Base-by-base conservation (phyloP, 1,139 yeast genomes). In the Debaryomyces psychrophilus region DNA sequence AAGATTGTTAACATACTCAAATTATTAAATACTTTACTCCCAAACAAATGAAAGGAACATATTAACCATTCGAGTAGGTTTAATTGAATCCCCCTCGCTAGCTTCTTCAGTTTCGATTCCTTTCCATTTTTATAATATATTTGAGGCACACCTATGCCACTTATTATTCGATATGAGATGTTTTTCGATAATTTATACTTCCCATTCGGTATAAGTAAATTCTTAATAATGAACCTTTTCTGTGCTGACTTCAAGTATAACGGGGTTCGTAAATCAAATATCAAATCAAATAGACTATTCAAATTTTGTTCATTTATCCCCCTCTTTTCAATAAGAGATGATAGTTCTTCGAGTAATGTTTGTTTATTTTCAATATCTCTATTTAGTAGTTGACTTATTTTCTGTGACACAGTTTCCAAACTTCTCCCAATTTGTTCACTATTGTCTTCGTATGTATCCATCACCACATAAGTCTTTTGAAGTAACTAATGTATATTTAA, bases 11-110 rank as follows among this genome's bases (percentile, higher is more conserved):
- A 49, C 37, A 64, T 45, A 14, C 52, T 51, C 27, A 67, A 49
- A 2, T 46, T 45, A 2, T 41, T 45, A 38, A 54, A 60, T 1
- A 56, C 58, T 2, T 45, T 44, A 1, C 41, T 33, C 1, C 67
- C 70, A 51, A 69, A 68, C 8, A 58, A 52, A 43, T 68, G 72
- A 9, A 69, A 48, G 2, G 55, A 54, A 12, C 64, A 54, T 2
- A 68, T 38, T 8, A 69, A 51, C 77, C 77, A 72, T 28, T 64
- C 65, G 5, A 71, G 57, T 1, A 71, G 47, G 20, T 47, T 46
- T 4, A 50, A 45, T 48, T 69, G 75, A 6, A 66, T 15, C 3
- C 56, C 41, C n/a, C 48, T 48, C 1, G 67, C 50, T 2, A 68
- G 47, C 28, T 54, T 56, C 49, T 56, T 62, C 60, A 59, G 67